Conservation (phyloP, 495 filamentous ascomycete genomes). For the Zalerion maritima region DNA sequence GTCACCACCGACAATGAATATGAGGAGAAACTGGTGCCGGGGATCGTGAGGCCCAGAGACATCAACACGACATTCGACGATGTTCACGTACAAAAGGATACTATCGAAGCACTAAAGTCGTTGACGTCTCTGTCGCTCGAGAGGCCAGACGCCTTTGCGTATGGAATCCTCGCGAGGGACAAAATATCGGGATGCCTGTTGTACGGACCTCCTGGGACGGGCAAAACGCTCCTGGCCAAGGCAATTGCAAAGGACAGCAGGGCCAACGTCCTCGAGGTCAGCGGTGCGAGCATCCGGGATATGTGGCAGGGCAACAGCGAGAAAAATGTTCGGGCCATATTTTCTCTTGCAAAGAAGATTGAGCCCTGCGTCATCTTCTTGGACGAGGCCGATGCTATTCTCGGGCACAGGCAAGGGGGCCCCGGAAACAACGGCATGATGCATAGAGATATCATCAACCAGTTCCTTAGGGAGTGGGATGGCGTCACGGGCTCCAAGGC, state of each 20-base stretch:
- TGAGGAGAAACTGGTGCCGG: constrained; percentile 70
- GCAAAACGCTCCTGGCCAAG: constrained; percentile 90
- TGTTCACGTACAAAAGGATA: constrained; percentile 67
- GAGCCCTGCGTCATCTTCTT: constrained; percentile 93
- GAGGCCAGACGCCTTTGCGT: constrained; percentile 87
- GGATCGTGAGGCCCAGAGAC: constrained; percentile 64
- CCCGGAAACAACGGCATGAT: constrained; percentile 41
- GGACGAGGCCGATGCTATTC: constrained; percentile 89
- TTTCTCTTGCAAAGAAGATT: constrained; percentile 79
- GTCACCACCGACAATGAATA: constrained; percentile 25
- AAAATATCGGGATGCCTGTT: constrained; percentile 80
- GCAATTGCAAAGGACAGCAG: constrained; percentile 91
- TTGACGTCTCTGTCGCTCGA: constrained; percentile 77
- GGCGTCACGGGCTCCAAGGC: constrained; percentile 74
- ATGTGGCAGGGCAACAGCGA: constrained; percentile 95
- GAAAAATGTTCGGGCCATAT: constrained; percentile 91
- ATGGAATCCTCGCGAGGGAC: constrained; percentile 84
- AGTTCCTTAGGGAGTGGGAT: constrained; percentile 97
- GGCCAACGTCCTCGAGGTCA: constrained; percentile 54
- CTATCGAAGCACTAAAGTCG: constrained; percentile 76
- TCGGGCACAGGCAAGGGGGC: constrained; percentile 51
- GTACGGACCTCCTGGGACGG: constrained; percentile 91
- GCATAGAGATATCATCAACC: constrained; percentile 89
- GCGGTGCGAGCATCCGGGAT: constrained; percentile 63
- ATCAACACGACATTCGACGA: constrained; percentile 77